A percentile compares a stretch with the other conserved stretches of the same genome.
These are phyloP conservation scores for Paraglomus occultum DNA, from an alignment of 192 early-diverging fungal genomes.

Conservation along the genomic window DNA sequence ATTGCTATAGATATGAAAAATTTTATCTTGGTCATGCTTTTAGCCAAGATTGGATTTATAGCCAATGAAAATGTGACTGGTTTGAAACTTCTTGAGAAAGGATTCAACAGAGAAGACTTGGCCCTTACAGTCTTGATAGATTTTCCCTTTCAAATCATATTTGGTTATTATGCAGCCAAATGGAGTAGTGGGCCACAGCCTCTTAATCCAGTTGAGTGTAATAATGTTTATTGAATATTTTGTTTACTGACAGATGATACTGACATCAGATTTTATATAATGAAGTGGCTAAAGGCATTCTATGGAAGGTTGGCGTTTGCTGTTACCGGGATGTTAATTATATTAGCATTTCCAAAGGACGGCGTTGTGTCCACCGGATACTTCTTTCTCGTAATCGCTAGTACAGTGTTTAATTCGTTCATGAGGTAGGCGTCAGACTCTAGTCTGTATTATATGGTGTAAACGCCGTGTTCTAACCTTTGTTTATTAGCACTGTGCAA, in stretches of 20 bases:
- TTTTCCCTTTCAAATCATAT: conserved; percentile 94
- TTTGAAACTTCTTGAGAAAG: conserved; percentile 92
- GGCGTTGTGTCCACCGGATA: conserved; percentile 61
- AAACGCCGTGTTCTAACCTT: not conserved
- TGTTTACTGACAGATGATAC: not conserved
- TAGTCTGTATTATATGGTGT: not conserved
- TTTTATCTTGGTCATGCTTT: conserved; percentile 77
- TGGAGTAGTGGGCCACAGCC: conserved; percentile 89
- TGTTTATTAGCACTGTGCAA: conserved; percentile 68
- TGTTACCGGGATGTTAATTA: conserved; percentile 79
- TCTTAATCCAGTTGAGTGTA: conserved; percentile 66
- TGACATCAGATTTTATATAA: not conserved
- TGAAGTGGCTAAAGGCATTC: conserved; percentile 87
- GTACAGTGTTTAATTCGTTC: conserved; percentile 82
- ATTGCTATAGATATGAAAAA: conserved; percentile 72
- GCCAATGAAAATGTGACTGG: conserved; percentile 94
- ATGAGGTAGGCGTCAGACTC: conserved; percentile 49
- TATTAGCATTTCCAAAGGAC: conserved; percentile 71
- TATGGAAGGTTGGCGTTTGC: conserved; percentile 80
- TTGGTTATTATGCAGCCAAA: conserved; percentile 96
- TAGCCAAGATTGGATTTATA: conserved; percentile 93
- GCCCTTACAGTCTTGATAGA: conserved; percentile 91
- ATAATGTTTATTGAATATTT: conserved; percentile 17
- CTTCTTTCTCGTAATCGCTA: conserved; percentile 75
- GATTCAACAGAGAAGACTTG: conserved; percentile 93